Evolutionary conservation across 208 protist species (phyloP).

Genomic region (Trypanosomatidae sp.): DNA sequence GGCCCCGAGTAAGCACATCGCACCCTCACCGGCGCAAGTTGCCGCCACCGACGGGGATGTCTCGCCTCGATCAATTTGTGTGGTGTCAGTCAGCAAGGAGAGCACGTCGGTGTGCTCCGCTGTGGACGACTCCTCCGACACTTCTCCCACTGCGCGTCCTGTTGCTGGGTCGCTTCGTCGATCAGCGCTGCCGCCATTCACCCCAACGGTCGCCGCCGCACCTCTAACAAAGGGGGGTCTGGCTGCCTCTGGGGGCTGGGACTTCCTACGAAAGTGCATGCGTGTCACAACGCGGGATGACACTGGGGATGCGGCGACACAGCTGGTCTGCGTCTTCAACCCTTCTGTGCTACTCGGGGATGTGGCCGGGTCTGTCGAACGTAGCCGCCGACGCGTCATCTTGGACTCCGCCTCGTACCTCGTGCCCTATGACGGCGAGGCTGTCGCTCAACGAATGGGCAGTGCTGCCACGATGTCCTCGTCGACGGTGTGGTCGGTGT

Average conservation of each 20-base stretch:
- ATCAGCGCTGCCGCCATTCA: neutral
- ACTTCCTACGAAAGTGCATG: conserved; percentile 10
- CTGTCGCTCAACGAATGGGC: neutral
- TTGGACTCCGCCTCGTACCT: conserved; percentile 17
- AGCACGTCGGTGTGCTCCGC: no score
- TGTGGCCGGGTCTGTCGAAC: conserved; percentile 5
- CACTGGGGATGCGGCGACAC: neutral
- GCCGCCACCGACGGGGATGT: neutral
- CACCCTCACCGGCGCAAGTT: neutral
- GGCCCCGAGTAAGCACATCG: neutral
- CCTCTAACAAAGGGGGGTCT: neutral
- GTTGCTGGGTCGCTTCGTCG: neutral
- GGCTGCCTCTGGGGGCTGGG: conserved; percentile 12
- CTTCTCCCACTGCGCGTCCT: neutral
- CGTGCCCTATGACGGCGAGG: conserved; percentile 22
- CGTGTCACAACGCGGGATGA: neutral
- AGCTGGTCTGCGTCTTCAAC: conserved; percentile 16
- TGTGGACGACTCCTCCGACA: neutral
- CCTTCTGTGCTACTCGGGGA: conserved; percentile 17
- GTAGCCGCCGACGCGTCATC: conserved; percentile 16
- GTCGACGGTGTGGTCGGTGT: conserved; percentile 22
- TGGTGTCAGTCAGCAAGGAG: neutral
- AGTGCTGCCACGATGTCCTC: neutral
- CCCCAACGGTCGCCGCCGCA: neutral
- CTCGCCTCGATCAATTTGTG: neutral